A percentile compares a stretch with the other conserved stretches of the same genome.
Conservation (phyloP, 495 filamentous ascomycete species). For the Cairneyella variabilis region DNA sequence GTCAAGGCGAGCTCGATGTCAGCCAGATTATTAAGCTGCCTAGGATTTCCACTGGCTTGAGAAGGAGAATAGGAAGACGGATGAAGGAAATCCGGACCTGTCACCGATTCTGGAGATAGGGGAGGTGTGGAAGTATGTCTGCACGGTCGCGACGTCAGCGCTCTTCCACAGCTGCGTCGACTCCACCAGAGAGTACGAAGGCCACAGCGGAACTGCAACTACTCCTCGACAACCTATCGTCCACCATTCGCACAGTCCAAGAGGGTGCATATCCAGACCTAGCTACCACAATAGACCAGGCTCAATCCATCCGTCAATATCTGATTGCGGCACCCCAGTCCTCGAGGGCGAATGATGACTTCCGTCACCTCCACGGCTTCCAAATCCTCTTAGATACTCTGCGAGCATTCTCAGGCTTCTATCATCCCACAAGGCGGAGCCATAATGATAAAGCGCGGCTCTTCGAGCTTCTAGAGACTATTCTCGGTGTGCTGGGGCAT, state of each 20-base stretch:
- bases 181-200: slow-evolving; percentile 48
- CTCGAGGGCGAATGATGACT: slow-evolving; percentile 62
- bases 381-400: slow-evolving; percentile 65
- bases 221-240: slow-evolving; percentile 50
- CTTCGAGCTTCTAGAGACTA: slow-evolving; percentile 65
- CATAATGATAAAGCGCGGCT: slow-evolving; percentile 55
- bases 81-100: slow-evolving; percentile 17
- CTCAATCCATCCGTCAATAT: slow-evolving; percentile 42
- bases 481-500: slow-evolving; percentile 69
- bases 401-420: slow-evolving; percentile 64
- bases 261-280: slow-evolving; percentile 37
- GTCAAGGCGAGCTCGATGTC: no score
- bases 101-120: slow-evolving; percentile 13
- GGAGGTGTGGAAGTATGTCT: slow-evolving; percentile 34
- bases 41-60: slow-evolving; percentile 28
- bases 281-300: slow-evolving; percentile 34
- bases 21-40: slow-evolving; percentile 26
- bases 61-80: neutral
- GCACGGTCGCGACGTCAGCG: slow-evolving; percentile 49
- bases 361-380: slow-evolving; percentile 80
- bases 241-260: slow-evolving; percentile 18
- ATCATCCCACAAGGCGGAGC: slow-evolving; percentile 58
- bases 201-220: slow-evolving; percentile 57
- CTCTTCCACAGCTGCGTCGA: slow-evolving; percentile 59
- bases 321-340: slow-evolving; percentile 41